phyloP scores from a whole-genome alignment of 208 protist species.

The Tetramitus jugosus region DNA sequence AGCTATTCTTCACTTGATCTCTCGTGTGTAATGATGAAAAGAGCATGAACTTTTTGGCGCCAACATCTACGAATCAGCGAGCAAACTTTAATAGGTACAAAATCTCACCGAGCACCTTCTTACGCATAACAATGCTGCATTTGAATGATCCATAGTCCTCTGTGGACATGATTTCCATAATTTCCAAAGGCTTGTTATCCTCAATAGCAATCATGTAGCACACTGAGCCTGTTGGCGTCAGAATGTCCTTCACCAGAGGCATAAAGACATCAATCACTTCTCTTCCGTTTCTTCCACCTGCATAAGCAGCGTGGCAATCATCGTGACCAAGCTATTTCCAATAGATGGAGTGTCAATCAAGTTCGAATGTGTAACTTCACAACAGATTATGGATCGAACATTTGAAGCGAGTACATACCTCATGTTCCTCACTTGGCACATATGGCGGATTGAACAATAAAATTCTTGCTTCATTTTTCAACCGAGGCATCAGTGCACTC shows the following conservation, averaged over 20 bases:
- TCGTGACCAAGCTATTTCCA: not conserved
- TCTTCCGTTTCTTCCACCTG: constrained; percentile 14
- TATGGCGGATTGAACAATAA: constrained; percentile 26
- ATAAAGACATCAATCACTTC: constrained; percentile 22
- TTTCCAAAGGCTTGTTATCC: constrained; percentile 13
- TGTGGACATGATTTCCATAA: not conserved
- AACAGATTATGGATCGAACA: no score
- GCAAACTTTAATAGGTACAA: constrained; percentile 5
- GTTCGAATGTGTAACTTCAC: no score
- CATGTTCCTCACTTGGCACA: constrained; percentile 14
- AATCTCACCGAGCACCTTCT: not conserved
- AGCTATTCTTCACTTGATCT: no score
- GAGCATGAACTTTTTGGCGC: no score
- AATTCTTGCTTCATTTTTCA: constrained; percentile 1
- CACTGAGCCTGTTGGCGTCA: not conserved
- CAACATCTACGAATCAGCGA: no score
- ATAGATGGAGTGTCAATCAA: not conserved
- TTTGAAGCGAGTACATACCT: not conserved
- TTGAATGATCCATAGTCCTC: not conserved
- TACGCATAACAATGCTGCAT: not conserved
- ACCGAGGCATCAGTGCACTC: not conserved
- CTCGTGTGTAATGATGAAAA: no score
- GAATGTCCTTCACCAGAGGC: constrained; percentile 10
- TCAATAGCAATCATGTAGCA: constrained; percentile 21
- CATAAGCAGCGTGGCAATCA: constrained; percentile 1